These are phyloP conservation scores for Amauroascus niger DNA, from an alignment of 2,329 filamentous ascomycete species.

Conservation along the genomic window DNA sequence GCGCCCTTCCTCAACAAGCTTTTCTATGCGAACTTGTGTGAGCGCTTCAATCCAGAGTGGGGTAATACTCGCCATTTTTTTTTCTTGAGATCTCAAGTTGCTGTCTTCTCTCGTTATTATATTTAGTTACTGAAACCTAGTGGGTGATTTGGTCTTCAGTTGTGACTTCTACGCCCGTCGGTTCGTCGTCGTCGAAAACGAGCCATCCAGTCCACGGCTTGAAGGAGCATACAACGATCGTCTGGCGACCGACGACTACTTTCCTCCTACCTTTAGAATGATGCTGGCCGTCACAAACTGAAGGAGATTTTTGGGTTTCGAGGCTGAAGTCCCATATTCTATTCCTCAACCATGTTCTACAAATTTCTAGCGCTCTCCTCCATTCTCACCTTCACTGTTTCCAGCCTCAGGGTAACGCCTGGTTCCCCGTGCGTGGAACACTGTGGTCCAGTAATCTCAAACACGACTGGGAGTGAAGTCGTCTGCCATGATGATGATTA, in stretches of 20 bases:
- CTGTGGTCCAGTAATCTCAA: conserved; percentile 26
- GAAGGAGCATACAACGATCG: neutral
- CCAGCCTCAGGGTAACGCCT: conserved; percentile 25
- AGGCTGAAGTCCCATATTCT: neutral
- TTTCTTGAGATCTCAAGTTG: neutral
- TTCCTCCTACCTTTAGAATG: neutral
- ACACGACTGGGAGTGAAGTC: conserved; percentile 35
- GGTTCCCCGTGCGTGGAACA: conserved; percentile 32
- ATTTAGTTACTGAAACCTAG: too few relatives aligned
- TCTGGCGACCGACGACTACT: neutral
- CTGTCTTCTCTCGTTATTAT: neutral
- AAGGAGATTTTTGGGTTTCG: neutral
- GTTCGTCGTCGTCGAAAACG: neutral
- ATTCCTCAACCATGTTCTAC: conserved; percentile 15
- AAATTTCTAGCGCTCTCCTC: conserved; percentile 16
- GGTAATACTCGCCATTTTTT: too few relatives aligned
- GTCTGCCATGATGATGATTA: conserved; percentile 35
- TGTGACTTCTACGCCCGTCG: neutral
- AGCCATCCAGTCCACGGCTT: neutral
- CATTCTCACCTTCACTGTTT: conserved; percentile 18
- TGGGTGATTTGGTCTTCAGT: neutral
- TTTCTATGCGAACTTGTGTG: neutral
- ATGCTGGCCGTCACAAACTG: neutral
- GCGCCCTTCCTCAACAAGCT: neutral
- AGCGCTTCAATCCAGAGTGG: too few relatives aligned